Base-by-base conservation (phyloP, 805 yeast genomes). In the Starmera amethionina region DNA sequence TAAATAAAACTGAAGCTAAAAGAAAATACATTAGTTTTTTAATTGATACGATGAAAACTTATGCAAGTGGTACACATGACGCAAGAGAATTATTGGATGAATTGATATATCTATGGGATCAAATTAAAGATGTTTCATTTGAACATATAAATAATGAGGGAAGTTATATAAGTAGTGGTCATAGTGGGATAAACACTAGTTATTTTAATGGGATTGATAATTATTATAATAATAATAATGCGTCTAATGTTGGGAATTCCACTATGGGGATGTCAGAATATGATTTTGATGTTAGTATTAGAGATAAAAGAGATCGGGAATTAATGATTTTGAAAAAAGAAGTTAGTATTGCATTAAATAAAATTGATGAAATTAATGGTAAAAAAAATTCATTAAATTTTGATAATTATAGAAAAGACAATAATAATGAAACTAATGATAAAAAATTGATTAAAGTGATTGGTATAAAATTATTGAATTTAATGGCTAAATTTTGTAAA, bases 71-170 rank as follows among this genome's bases (percentile, higher is more conserved):
- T 10, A 73, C 86, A 1, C 63, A 67, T 45, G 87, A 79, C 49
- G 79, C 88, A 0, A 59, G 79, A 15, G 86, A 79, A 51, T 65
- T 79, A 39, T 64, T 82, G 40, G 60, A 67, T 35, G 93, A 84
- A 50, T 67, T 86, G 47, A 89, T 83, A 54, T 73, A 68, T 47
- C 60, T 81, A 34, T 85, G 89, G 88, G 82, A 78, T 56, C 87
- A 79, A 54, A 75, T 81, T 44, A 75, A 73, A 48, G 76, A 76
- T 49, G 47, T 63, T 40, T 6, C 39, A 42, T 14, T 31, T 41
- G 22, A 40, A 40, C 11, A 44, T 28, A 33, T 16, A 4, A 35
- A 34, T 22, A 13, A 13, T 32, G 25, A 14, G 18, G 28, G 18
- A 6, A 35, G 32, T 19, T 36, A 16, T 29, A 29, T 30, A 5